Percentiles rank a stretch among this genome's conserved stretches.
These are phyloP conservation scores for Lactarius deliciosus DNA, from an alignment of 768 basidiomycete species.

Conservation along the genomic window DNA sequence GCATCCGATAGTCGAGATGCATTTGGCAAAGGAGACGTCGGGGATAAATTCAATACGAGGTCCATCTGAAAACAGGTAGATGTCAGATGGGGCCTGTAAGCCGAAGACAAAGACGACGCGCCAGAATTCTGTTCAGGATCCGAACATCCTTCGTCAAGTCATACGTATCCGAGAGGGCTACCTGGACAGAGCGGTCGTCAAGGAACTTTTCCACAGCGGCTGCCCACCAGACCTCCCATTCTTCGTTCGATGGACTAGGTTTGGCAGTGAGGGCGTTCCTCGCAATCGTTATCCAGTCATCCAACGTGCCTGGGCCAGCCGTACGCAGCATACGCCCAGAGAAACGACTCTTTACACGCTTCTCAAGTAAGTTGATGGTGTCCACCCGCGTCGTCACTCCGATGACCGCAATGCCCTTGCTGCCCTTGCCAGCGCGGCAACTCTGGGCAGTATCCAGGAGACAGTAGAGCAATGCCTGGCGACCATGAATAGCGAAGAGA, in stretches of 20 bases:
- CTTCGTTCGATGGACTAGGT: constrained; percentile 36
- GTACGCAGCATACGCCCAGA: constrained; percentile 88
- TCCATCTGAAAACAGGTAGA: constrained; percentile 40
- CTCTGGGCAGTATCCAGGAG: constrained; percentile 93
- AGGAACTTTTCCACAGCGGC: constrained; percentile 57
- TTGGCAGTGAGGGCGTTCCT: constrained; percentile 45
- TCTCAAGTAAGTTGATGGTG: constrained; percentile 86
- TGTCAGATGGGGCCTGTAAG: constrained; percentile 7
- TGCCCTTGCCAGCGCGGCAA: constrained; percentile 57
- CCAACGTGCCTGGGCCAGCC: constrained; percentile 52
- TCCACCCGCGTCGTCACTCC: constrained; percentile 88
- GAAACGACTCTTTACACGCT: constrained; percentile 96
- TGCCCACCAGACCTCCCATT: constrained; percentile 66
- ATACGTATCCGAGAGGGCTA: constrained; percentile 57
- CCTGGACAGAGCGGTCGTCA: constrained; percentile 45
- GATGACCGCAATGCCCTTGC: constrained; percentile 76
- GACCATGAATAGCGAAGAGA: constrained; percentile 85
- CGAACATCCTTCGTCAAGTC: constrained; percentile 59
- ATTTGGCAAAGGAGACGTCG: constrained; percentile 54
- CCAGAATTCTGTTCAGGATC: constrained; percentile 59
- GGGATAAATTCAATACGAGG: constrained; percentile 47
- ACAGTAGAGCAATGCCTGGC: constrained; percentile 93
- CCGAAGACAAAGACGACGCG: constrained; percentile 38
- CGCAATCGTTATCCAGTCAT: constrained; percentile 52
- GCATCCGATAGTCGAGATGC: constrained; percentile 44